Conservation (phyloP, 495 filamentous ascomycete genomes). For the Durotheca rogersii region DNA sequence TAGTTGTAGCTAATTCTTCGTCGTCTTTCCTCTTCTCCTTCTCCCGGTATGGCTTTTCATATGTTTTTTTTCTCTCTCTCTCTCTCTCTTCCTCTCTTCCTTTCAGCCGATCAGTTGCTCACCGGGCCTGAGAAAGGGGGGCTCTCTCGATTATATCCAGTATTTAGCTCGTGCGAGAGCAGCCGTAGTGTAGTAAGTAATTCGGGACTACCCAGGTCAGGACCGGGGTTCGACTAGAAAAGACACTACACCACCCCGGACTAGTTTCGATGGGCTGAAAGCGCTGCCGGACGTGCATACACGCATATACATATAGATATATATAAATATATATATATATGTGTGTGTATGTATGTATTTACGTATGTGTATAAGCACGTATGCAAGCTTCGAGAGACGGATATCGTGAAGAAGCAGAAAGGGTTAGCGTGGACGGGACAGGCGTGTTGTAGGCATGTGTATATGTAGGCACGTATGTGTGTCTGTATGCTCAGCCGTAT, state of each 20-base stretch:
- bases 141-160: slow-evolving; percentile 1
- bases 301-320: slow-evolving; percentile 1
- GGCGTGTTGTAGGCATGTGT: too few relatives aligned
- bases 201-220: slow-evolving; percentile 10
- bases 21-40: not conserved
- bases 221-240: slow-evolving; percentile 20
- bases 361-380: not conserved
- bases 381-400: not conserved
- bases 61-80: slow-evolving; percentile 13
- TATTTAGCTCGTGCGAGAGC: slow-evolving; percentile 20
- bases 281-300: slow-evolving; percentile 23
- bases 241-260: slow-evolving; percentile 8
- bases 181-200: slow-evolving; percentile 8
- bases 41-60: slow-evolving; percentile 4
- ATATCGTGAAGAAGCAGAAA: too few relatives aligned
- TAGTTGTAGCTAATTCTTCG: too few relatives aligned
- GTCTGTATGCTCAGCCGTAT: too few relatives aligned
- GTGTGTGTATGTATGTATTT: not conserved
- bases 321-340: not conserved
- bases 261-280: slow-evolving; percentile 27
- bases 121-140: not conserved
- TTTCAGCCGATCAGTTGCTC: slow-evolving; percentile 2
- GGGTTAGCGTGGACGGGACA: too few relatives aligned
- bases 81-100: slow-evolving; percentile 6
- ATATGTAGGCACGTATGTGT: too few relatives aligned